A percentile compares a stretch with the other conserved stretches of the same genome.
Conservation (phyloP, 768 basidiomycete genomes). For the Rhodotorula paludigena region DNA sequence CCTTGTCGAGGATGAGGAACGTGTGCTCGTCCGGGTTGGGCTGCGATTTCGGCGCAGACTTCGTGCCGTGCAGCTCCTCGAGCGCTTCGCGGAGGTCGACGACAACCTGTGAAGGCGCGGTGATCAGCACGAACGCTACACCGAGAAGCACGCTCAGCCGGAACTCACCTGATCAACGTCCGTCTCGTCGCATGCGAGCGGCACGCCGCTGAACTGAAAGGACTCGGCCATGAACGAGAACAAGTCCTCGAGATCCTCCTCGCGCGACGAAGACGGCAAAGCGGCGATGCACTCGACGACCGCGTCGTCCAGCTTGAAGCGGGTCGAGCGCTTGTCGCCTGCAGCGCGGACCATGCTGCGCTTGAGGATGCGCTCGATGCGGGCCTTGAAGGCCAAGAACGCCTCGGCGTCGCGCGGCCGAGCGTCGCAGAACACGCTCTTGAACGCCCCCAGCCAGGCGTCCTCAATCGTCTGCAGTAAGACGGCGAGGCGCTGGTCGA, state of each 20-base stretch:
- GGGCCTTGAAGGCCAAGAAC: conserved; percentile 58
- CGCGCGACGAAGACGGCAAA: conserved; percentile 70
- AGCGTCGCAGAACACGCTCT: conserved; percentile 53
- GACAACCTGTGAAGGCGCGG: conserved; percentile 49
- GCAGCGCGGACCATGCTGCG: conserved; percentile 54
- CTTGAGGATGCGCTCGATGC: conserved; percentile 71
- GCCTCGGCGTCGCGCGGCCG: conserved; percentile 51
- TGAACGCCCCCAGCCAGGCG: conserved; percentile 96
- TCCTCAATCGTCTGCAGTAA: conserved; percentile 83
- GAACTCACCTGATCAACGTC: conserved; percentile 74
- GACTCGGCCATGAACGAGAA: conserved; percentile 89
- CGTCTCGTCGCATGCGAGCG: conserved; percentile 81
- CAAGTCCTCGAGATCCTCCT: conserved; percentile 93
- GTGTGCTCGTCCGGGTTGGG: conserved; percentile 59
- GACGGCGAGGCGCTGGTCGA: conserved; percentile 71
- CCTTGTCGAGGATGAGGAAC: conserved; percentile 85
- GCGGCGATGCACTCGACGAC: conserved; percentile 83
- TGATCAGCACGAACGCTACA: background rate
- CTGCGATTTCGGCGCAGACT: conserved; percentile 43
- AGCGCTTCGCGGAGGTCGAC: conserved; percentile 73
- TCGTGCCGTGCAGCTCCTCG: conserved; percentile 61
- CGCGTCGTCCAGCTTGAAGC: conserved; percentile 58
- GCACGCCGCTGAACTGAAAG: conserved; percentile 86
- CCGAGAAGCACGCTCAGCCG: too few species aligned
- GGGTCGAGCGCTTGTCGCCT: conserved; percentile 58